These are phyloP conservation scores for Zelonia costaricensis DNA, from an alignment of 208 protist genomes.

Conservation along the genomic window DNA sequence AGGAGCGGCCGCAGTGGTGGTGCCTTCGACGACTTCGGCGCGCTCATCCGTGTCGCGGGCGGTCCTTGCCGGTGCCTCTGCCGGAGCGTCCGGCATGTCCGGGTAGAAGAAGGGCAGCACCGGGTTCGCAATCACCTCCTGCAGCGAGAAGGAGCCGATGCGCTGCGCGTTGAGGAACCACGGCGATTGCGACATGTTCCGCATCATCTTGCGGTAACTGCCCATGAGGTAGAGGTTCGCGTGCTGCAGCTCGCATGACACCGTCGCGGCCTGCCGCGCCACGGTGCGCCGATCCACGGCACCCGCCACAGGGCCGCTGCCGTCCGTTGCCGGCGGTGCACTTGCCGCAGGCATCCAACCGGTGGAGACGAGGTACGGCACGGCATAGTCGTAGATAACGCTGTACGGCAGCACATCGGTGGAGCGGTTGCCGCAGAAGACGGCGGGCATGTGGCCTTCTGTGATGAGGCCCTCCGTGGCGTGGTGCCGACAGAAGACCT, in stretches of 20 bases:
- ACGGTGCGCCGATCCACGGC: conserved; percentile 7
- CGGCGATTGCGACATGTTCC: conserved; percentile 86
- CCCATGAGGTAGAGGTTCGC: conserved; percentile 84
- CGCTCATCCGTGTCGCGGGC: neutral
- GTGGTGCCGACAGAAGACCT: conserved; percentile 70
- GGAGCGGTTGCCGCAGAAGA: conserved; percentile 76
- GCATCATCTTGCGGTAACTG: conserved; percentile 85
- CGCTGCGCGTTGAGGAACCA: conserved; percentile 83
- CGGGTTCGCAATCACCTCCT: conserved; percentile 84
- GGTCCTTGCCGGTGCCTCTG: conserved; percentile 20
- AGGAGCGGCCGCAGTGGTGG: neutral
- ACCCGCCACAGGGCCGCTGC: neutral
- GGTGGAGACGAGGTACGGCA: conserved; percentile 49
- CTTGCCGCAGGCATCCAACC: conserved; percentile 31
- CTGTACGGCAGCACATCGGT: conserved; percentile 65
- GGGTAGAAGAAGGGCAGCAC: conserved; percentile 84
- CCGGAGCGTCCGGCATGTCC: conserved; percentile 28
- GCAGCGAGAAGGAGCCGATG: conserved; percentile 79
- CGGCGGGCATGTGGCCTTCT: conserved; percentile 38
- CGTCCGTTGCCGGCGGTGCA: neutral
- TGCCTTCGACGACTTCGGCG: neutral
- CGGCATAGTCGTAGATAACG: conserved; percentile 77
- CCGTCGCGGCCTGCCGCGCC: conserved; percentile 35
- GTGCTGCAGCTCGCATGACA: conserved; percentile 54
- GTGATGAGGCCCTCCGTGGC: conserved; percentile 58